These are phyloP conservation scores for Nemania sp. DNA, from an alignment of 2,329 filamentous ascomycete genomes.

Conservation along the genomic window DNA sequence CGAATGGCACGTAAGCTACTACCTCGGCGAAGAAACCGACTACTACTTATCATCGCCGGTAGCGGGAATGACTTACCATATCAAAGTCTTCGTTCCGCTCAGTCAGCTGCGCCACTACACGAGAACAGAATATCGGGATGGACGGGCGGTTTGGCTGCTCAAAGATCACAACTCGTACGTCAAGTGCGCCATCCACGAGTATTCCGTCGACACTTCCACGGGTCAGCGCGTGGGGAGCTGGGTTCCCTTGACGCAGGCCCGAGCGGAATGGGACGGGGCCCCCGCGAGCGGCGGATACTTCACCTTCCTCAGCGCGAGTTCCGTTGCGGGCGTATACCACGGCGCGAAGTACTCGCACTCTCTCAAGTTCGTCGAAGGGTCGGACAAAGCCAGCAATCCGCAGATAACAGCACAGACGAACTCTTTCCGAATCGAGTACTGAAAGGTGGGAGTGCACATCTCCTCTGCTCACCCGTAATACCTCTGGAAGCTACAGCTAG, in stretches of 20 bases:
- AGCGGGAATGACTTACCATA: neutral
- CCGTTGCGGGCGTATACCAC: neutral
- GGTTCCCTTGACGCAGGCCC: neutral
- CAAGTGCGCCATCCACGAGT: neutral
- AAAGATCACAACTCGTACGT: conserved; percentile 1
- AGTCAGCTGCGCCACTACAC: neutral
- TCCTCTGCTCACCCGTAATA: too few species aligned
- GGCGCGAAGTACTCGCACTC: conserved; percentile 1
- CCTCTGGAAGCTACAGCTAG: too few species aligned
- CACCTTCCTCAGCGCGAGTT: neutral
- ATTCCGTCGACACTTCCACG: neutral
- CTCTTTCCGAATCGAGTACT: too few species aligned
- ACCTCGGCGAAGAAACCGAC: neutral
- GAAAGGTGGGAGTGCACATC: too few species aligned
- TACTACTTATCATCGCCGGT: neutral
- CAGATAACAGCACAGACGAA: too few species aligned
- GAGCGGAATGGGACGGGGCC: conserved; percentile 11
- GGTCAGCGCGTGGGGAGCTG: neutral
- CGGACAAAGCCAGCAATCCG: neutral
- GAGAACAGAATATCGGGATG: neutral
- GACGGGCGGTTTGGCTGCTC: neutral
- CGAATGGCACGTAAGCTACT: neutral
- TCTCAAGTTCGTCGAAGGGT: neutral
- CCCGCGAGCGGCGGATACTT: neutral
- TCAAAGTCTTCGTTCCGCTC: neutral